Percentiles rank a stretch among this genome's conserved stretches.
phyloP scores from a whole-genome alignment of 306 rosid genomes.

The Hippophae rhamnoides region DNA sequence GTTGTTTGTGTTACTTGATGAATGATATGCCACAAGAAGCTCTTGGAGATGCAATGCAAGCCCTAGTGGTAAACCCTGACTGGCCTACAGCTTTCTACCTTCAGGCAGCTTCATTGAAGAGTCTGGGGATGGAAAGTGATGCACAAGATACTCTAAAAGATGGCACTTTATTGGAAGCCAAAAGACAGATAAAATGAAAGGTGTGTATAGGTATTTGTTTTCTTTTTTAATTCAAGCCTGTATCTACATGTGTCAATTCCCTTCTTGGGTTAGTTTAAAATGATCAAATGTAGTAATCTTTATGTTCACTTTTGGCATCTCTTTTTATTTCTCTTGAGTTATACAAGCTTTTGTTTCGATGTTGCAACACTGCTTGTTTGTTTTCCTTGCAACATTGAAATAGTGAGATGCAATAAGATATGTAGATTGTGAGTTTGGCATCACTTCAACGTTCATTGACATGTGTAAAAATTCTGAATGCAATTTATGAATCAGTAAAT shows the following conservation, averaged over 20 bases:
- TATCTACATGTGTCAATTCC: constrained; percentile 20
- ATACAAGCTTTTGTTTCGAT: background rate
- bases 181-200: constrained; percentile 44
- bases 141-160: constrained; percentile 91
- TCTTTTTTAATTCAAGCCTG: constrained; percentile 16
- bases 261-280: constrained; percentile 14
- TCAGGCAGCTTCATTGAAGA: constrained; percentile 88
- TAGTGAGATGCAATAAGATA: background rate
- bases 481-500: too few relatives aligned
- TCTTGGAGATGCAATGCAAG: constrained; percentile 98
- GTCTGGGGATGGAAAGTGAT: constrained; percentile 95
- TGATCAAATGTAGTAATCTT: constrained; percentile 13
- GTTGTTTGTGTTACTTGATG: constrained; percentile 88
- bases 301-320: constrained; percentile 20
- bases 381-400: background rate
- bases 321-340: constrained; percentile 4
- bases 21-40: constrained; percentile 89
- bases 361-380: too few relatives aligned
- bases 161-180: constrained; percentile 71
- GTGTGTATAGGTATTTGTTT: constrained; percentile 40
- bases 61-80: constrained; percentile 71
- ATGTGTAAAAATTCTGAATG: too few relatives aligned
- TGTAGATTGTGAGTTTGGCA: too few relatives aligned
- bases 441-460: too few relatives aligned
- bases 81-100: constrained; percentile 91